phyloP scores from a whole-genome alignment of 495 filamentous ascomycete species.

The Talaromyces adpressus region DNA sequence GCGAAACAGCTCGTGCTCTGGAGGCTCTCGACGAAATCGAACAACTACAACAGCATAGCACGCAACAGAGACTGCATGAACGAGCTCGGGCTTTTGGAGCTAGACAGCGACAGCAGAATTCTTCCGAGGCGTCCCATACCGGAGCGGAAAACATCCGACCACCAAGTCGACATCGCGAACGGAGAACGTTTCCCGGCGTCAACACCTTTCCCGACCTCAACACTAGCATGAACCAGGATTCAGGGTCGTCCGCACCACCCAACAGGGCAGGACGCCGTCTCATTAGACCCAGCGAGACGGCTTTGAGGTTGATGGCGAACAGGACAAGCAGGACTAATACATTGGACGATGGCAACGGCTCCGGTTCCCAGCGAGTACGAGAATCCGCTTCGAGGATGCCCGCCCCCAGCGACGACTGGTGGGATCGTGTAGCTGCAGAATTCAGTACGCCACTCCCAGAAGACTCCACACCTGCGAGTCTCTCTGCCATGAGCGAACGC shows the following conservation, averaged over 20 bases:
- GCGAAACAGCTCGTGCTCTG: slow-evolving; percentile 31
- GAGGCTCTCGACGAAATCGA: slow-evolving; percentile 33
- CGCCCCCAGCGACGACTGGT: not conserved
- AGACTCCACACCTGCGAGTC: not conserved
- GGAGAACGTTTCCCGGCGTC: not conserved
- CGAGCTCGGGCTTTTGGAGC: slow-evolving; percentile 20
- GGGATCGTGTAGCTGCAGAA: not conserved
- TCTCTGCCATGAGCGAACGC: not conserved
- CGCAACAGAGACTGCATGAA: slow-evolving; percentile 18
- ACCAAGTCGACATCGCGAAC: not conserved
- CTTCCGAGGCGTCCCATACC: not conserved
- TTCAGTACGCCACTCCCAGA: not conserved
- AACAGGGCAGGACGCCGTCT: not conserved
- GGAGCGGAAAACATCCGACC: slow-evolving; percentile 6
- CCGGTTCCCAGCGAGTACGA: not conserved
- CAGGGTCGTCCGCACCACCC: not conserved
- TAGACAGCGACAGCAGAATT: slow-evolving; percentile 17
- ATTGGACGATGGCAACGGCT: not conserved
- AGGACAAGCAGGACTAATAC: not conserved
- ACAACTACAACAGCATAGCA: slow-evolving; percentile 19
- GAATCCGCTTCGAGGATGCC: not conserved
- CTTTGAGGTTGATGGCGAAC: not conserved
- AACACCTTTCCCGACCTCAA: not conserved
- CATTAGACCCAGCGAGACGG: not conserved
- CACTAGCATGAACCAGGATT: not conserved